Conservation (phyloP, 78 protist genomes). For the Kipferlia bialata region DNA sequence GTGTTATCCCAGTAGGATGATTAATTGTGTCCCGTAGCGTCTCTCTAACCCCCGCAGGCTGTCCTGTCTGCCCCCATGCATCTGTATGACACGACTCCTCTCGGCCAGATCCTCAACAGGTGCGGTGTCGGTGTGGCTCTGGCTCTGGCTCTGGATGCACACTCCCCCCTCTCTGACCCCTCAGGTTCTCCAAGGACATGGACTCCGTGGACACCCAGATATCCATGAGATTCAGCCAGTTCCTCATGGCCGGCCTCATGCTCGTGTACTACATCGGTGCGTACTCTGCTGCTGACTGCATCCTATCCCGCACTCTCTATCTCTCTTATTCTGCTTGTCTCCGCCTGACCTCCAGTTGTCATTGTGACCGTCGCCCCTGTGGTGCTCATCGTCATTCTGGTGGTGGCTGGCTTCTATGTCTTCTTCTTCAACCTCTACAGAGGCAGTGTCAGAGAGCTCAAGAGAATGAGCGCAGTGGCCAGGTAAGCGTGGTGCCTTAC, state of each 20-base stretch:
- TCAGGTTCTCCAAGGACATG: conserved; percentile 56
- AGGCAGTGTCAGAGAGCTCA: conserved; percentile 43
- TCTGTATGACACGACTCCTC: neutral
- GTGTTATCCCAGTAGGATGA: no score
- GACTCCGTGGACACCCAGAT: neutral
- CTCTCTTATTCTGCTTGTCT: neutral
- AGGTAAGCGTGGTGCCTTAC: conserved; percentile 18
- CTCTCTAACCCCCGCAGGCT: no score
- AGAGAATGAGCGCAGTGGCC: conserved; percentile 51
- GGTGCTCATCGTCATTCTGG: neutral
- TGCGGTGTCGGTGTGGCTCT: neutral
- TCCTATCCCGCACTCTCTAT: neutral
- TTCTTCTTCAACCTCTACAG: conserved; percentile 25
- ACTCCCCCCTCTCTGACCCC: no score
- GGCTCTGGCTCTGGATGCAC: neutral
- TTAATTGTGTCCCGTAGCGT: no score
- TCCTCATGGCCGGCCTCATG: no score
- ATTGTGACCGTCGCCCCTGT: conserved; percentile 5
- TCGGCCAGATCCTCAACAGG: conserved; percentile 86
- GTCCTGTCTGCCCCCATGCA: neutral
- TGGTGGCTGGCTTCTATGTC: conserved; percentile 21
- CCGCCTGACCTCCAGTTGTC: neutral
- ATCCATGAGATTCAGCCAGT: no score
- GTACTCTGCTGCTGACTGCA: neutral
- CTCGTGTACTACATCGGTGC: no score